Conservation (phyloP, 306 rosid species). For the Casuarina glauca region DNA sequence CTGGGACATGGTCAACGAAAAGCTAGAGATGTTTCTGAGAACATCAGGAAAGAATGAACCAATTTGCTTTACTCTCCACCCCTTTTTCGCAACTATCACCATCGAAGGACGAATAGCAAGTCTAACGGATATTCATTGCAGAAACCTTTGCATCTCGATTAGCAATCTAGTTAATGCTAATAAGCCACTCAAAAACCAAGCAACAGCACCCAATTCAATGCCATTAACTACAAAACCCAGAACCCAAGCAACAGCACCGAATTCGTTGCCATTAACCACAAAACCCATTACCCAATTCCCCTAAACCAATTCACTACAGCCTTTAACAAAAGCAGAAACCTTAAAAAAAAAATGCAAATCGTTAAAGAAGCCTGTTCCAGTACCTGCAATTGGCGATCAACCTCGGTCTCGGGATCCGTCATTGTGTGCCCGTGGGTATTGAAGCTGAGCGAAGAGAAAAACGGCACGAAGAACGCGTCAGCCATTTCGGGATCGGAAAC, state of each 20-base stretch:
- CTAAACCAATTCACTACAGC: not conserved
- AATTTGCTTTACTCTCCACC: not conserved
- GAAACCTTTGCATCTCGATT: not conserved
- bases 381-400: conserved; percentile 93
- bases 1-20: not conserved
- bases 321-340: not conserved
- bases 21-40: not conserved
- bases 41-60: not conserved
- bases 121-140: not conserved
- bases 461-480: conserved; percentile 85
- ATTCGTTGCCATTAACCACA: not conserved
- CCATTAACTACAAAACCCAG: not conserved
- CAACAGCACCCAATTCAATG: not conserved
- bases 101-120: not conserved
- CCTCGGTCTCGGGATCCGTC: conserved; percentile 75
- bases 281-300: not conserved
- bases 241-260: not conserved
- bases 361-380: not conserved
- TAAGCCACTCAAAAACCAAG: not conserved
- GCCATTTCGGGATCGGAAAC: conserved; percentile 86
- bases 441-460: conserved; percentile 90
- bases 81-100: not conserved
- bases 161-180: not conserved
- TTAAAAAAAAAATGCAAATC: not conserved
- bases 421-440: conserved; percentile 82